Evolutionary conservation across 139 green algal genomes (phyloP).

Genomic region (Gonium pectorale): DNA sequence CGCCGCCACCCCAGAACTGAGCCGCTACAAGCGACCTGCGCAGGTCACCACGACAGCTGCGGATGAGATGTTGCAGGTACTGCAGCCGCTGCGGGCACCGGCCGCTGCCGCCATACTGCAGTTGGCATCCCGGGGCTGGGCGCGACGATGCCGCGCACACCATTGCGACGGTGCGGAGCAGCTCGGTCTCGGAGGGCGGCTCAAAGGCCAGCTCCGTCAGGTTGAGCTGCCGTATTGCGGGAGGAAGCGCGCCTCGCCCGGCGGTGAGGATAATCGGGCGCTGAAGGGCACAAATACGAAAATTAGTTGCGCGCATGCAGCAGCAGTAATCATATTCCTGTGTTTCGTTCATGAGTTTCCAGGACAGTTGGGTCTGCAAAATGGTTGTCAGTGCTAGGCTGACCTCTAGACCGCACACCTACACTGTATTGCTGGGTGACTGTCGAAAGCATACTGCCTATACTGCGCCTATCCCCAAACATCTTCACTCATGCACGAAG

Average conservation of each 20-base stretch:
- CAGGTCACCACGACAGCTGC: conserved; percentile 14
- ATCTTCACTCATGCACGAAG: too few relatives aligned
- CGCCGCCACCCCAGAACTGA: conserved; percentile 36
- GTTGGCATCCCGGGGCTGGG: background rate
- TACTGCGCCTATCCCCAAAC: too few relatives aligned
- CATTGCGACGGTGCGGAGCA: conserved; percentile 52
- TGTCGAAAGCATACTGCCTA: too few relatives aligned
- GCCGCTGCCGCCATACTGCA: background rate
- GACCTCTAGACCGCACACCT: too few relatives aligned
- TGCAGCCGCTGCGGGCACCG: background rate
- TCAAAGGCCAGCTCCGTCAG: conserved; percentile 16
- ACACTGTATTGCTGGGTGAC: too few relatives aligned
- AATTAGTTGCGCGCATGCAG: too few relatives aligned
- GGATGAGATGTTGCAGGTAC: conserved; percentile 7
- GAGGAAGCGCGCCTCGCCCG: conserved; percentile 20
- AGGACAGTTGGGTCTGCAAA: too few relatives aligned
- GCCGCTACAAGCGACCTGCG: conserved; percentile 4
- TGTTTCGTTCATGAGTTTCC: too few relatives aligned
- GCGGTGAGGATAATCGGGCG: conserved; percentile 59
- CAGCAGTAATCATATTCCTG: too few relatives aligned
- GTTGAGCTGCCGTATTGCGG: conserved; percentile 10
- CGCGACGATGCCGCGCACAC: conserved; percentile 20
- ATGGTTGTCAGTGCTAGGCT: too few relatives aligned
- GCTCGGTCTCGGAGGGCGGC: background rate
- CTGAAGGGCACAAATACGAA: too few relatives aligned